Evolutionary conservation across 768 basidiomycete species (phyloP), one percentile per base, ranked within the genome.

Genomic region (Cystofilobasidium ferigula): DNA sequence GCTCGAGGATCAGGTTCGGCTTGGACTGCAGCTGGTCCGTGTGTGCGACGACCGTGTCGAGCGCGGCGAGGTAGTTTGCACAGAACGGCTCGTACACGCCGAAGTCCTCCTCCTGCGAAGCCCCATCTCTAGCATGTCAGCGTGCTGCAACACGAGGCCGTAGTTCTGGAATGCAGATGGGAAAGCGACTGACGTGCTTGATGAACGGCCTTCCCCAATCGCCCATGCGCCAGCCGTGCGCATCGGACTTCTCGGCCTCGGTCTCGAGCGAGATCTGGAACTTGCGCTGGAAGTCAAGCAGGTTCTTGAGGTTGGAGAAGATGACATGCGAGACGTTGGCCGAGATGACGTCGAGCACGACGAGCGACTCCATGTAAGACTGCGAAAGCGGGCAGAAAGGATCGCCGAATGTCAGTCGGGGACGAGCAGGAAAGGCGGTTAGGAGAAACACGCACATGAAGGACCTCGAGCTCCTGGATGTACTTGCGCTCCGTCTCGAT

Each of bases 21-120:
- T 57, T 57, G 34, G 42, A 14, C 82, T 88, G 79, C 73, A 95
- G 91, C 76, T 83, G 81, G 72, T 86, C 88, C 73, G 87, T 85
- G 76, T 92, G 89, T 73, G 93, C 88, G 67, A 84, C 82, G 38
- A 88, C 81, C 81, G 90, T 86, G 51, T 89, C 88, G 70, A 86
- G 82, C 13, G 92, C 92, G 69, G 84, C 85, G 34, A 86, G 87
- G 78, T 92, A 92, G 77, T 95, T 94, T 61, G 88, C 89, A 77
- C 92, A 98, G 76, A 95, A 99, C 12, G 94, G 91, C 73, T 95
- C 92, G 76, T 99, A 99, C 40, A 91, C 89, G 35, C 84, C 83
- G 72, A 99, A 98, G 72, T 93, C 91, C 64, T 90, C 84, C 81
- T 99, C 94, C 88, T 97, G 80, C 20, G 18, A 7, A 82, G 24